These are phyloP conservation scores for Mortierella sp. DNA, from an alignment of 371 early-diverging fungal genomes.

Conservation along the genomic window DNA sequence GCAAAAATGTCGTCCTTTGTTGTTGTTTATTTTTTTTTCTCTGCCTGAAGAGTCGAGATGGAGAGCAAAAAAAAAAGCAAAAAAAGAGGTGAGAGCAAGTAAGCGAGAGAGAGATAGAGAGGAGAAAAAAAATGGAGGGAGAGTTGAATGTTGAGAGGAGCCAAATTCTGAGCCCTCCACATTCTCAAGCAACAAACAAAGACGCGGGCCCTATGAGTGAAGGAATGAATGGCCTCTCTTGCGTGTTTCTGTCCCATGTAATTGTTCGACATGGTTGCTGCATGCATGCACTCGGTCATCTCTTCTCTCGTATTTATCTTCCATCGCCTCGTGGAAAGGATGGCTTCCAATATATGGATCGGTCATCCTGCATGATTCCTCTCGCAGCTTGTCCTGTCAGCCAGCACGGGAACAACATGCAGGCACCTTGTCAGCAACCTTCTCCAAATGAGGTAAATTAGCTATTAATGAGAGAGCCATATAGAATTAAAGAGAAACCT, in stretches of 20 bases:
- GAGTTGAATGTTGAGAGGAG: not conserved
- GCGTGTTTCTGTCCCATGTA: not conserved
- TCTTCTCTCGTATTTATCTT: no score
- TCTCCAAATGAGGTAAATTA: no score
- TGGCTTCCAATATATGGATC: not conserved
- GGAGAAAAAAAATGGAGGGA: slow-evolving; percentile 1
- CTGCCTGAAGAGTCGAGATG: not conserved
- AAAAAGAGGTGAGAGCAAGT: no score
- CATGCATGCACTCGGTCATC: not conserved
- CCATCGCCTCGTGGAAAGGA: not conserved
- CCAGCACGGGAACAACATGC: not conserved
- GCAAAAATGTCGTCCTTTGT: not conserved
- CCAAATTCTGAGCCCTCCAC: not conserved
- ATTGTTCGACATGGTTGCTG: not conserved
- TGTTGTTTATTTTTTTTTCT: not conserved
- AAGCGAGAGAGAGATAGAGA: not conserved
- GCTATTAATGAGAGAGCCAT: no score
- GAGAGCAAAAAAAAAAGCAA: not conserved
- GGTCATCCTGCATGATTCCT: not conserved
- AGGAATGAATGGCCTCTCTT: not conserved
- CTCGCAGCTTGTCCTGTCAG: not conserved
- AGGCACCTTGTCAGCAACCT: no score
- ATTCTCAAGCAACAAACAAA: not conserved
- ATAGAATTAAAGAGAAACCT: not conserved
- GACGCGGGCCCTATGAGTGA: not conserved